Evolutionary conservation across 345 rosid genomes (phyloP).

Genomic region (Bruguiera sexangula): DNA sequence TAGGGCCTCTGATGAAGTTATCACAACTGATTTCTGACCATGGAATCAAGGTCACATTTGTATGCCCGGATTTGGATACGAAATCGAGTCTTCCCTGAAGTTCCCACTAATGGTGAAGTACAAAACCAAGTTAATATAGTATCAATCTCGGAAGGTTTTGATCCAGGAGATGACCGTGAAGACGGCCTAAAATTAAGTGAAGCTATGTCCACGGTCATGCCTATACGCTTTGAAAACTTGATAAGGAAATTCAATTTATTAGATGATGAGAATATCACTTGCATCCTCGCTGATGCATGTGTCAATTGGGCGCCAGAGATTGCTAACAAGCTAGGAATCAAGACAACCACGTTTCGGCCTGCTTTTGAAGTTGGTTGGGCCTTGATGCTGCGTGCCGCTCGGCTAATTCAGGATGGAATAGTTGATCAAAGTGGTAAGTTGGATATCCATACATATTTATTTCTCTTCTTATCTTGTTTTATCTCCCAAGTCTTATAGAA

Average conservation of each 20-base stretch:
- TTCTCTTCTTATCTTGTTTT: background rate
- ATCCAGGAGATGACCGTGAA: background rate
- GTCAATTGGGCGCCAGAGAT: constrained; percentile 33
- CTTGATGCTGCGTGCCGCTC: background rate
- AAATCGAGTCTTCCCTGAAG: background rate
- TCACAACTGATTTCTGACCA: background rate
- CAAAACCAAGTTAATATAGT: background rate
- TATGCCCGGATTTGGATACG: background rate
- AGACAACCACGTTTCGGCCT: constrained; percentile 17
- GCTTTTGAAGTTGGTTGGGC: constrained; percentile 4
- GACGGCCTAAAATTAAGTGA: background rate
- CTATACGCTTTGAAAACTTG: background rate
- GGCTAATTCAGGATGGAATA: constrained; percentile 7
- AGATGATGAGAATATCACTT: constrained; percentile 21
- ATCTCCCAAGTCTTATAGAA: background rate
- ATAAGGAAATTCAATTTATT: background rate
- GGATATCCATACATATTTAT: too few relatives aligned
- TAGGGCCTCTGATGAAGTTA: background rate
- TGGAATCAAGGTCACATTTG: constrained; percentile 1
- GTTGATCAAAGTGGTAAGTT: background rate
- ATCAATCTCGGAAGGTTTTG: background rate
- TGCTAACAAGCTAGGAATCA: constrained; percentile 23
- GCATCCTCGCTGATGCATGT: constrained; percentile 24
- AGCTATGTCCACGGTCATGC: background rate
- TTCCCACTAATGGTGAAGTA: background rate